Conservation (phyloP, 2,329 filamentous ascomycete genomes). For the Epicoccum sorghinum region DNA sequence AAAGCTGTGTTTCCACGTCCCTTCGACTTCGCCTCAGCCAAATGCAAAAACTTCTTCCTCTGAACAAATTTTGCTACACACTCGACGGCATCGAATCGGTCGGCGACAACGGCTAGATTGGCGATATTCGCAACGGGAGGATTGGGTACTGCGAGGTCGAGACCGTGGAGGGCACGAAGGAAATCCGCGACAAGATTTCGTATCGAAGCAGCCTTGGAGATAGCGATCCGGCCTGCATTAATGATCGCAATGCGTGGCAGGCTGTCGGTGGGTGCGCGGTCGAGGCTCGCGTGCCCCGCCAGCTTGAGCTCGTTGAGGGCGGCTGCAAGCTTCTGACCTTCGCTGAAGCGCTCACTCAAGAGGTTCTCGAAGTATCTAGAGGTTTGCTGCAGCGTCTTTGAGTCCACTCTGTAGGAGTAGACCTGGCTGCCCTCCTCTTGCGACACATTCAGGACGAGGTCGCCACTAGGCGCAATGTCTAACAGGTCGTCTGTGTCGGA, state of each 20-base stretch:
- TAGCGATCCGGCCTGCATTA: slow-evolving; percentile 73
- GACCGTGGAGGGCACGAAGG: slow-evolving; percentile 68
- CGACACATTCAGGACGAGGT: slow-evolving; percentile 69
- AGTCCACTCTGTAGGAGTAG: slow-evolving; percentile 67
- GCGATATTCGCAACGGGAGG: slow-evolving; percentile 67
- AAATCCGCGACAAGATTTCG: slow-evolving; percentile 71
- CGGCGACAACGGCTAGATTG: slow-evolving; percentile 72
- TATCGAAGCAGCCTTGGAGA: slow-evolving; percentile 65
- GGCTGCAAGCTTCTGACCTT: slow-evolving; percentile 62
- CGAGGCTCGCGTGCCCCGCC: slow-evolving; percentile 53
- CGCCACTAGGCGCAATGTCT: slow-evolving; percentile 63
- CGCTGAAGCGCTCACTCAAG: slow-evolving; percentile 68
- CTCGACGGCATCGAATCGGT: slow-evolving; percentile 71
- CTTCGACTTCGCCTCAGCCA: slow-evolving; percentile 53
- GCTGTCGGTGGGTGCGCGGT: slow-evolving; percentile 55
- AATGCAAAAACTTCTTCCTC: slow-evolving; percentile 50
- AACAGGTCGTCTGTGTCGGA: slow-evolving; percentile 48
- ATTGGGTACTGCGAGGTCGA: slow-evolving; percentile 50
- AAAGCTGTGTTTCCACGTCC: slow-evolving; percentile 48
- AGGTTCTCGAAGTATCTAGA: slow-evolving; percentile 75
- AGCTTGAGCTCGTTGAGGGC: slow-evolving; percentile 59
- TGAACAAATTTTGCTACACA: slow-evolving; percentile 62
- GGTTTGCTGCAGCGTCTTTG: slow-evolving; percentile 61
- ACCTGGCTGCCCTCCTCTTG: slow-evolving; percentile 65
- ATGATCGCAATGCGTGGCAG: slow-evolving; percentile 70